Evolutionary conservation across 2,329 filamentous ascomycete genomes (phyloP), one percentile per base, ranked within the genome.

Genomic region (Monilinia fructigena): DNA sequence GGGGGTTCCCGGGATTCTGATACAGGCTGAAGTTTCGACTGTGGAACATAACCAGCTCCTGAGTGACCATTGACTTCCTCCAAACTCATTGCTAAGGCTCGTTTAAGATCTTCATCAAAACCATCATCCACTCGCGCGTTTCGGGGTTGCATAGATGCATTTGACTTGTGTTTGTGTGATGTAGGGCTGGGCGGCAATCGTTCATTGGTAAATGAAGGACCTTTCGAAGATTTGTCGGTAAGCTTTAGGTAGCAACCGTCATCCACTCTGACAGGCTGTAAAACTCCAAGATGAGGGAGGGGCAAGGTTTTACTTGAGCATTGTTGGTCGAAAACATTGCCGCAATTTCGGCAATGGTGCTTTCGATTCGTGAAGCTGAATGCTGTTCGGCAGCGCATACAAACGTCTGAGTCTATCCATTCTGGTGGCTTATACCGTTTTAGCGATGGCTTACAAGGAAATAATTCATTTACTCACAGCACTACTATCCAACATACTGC

Each of bases 351-450:
- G 75, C 95, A 99, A 78, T 99, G 95, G 76, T 99, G 95, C 77
- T 98, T 99, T 75, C 95, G 89, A 78, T 99, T 99, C 66, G 94
- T 99, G 76, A 99, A 97, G 58, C 92, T 97, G 74, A 99, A 99
- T 23, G 92, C 80, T 16, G 94, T 97, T 72, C 95, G 88, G 78
- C 95, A 99, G 76, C 95, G 90, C 93, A 99, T 97, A 78, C 95
- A 99, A 42, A 99, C 94, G 74, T 99, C 95, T 14, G 94, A 97
- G 79, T 99, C 95, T 61, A 89, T 88, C 95, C 95, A 99, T 79
- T 99, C 95, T 0, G 95, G 95, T 12, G 95, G 95, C 89, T 96
- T 73, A 65, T 48, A 66, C 31, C 4, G 45, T 31, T 54, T 69
- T 31, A 72, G 55, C 45, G 56, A 55, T 55, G 61, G 11, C 26